A percentile compares a stretch with the other conserved stretches of the same genome.
Conservation (phyloP, 2,329 filamentous ascomycete genomes). For the Aspergillus sp. region DNA sequence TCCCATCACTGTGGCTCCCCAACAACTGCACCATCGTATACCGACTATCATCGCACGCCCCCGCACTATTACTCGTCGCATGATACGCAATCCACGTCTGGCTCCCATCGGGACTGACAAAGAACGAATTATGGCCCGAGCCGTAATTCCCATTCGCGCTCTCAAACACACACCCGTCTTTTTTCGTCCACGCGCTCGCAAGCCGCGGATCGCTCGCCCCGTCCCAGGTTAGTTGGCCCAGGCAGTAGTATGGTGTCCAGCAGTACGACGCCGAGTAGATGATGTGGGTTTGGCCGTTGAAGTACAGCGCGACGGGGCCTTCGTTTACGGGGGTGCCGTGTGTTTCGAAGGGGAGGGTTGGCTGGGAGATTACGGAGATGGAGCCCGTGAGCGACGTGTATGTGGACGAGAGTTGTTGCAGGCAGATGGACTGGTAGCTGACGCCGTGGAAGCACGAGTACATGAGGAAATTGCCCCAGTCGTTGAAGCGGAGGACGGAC, state of each 20-base stretch:
- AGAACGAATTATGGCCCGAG: constrained; percentile 63
- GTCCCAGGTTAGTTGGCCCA: constrained; percentile 60
- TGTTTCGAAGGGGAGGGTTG: constrained; percentile 57
- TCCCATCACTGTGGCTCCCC: constrained; percentile 56
- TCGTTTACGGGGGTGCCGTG: constrained; percentile 59
- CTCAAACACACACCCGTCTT: constrained; percentile 54
- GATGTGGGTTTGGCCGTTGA: constrained; percentile 57
- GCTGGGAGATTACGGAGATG: constrained; percentile 56
- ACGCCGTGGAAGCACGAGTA: constrained; percentile 56
- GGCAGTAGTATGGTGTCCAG: constrained; percentile 59
- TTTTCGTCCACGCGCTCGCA: constrained; percentile 56
- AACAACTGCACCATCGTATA: constrained; percentile 60
- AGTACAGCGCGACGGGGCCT: constrained; percentile 59
- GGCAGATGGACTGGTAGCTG: constrained; percentile 22
- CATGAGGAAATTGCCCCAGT: constrained; percentile 59
- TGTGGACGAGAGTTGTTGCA: constrained; percentile 19
- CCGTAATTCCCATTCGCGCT: constrained; percentile 62
- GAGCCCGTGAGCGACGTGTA: constrained; percentile 42
- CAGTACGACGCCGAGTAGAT: constrained; percentile 62
- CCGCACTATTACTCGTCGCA: constrained; percentile 54
- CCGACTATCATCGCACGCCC: constrained; percentile 58
- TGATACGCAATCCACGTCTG: constrained; percentile 63
- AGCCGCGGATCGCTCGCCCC: constrained; percentile 53
- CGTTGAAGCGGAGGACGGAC: constrained; percentile 55
- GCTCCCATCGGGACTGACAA: constrained; percentile 58